Base-by-base conservation (phyloP, 805 yeast genomes). In the Starmerella gropengiesseri region DNA sequence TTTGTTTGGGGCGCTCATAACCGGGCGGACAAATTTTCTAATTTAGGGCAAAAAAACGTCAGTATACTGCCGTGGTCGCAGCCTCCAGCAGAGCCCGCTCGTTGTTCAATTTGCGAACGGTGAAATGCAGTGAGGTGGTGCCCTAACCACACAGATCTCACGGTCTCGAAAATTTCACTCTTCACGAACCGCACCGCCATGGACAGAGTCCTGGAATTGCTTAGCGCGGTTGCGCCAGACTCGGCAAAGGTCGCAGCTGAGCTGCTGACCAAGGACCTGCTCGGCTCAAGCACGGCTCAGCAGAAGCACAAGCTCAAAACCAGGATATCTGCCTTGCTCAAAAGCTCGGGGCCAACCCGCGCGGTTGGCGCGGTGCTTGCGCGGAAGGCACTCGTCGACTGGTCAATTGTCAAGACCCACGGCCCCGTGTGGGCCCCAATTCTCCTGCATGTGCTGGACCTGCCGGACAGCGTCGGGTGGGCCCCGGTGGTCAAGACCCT, bases 281-380 rank as follows among this genome's bases (percentile, higher is more conserved):
- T 50, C 13, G 37, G 21, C 3, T 11, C 19, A 3, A 23, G 41
- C 16, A 13, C 41, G 14, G 48, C 43, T n/a, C 45, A 40, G 11
- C 21, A 40, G 7, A 52, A 52, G 31, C 63, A 59, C 49, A 60
- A 57, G 45, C 52, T 59, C 44, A 53, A 55, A 19, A 55, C 54
- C 16, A 43, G 57, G 23, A 41, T 63, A 3, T 58, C 64, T 14
- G 51, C 62, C 7, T 48, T 68, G 6, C 49, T 68, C 36, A 65
- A 63, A 38, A 50, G 65, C 11, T 58, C 61, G 25, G 61, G 61
- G 25, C 54, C 60, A 21, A 14, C 43, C n/a, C 56, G 63, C 21
- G 68, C 69, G 59, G 58, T 55, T 33, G 72, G 67, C 0, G 53
- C 60, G 7, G 60, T 62, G 31, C 41, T 67, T 4, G 62, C 57